phyloP scores from a whole-genome alignment of 768 basidiomycete genomes.

The Boletus barrowsii region DNA sequence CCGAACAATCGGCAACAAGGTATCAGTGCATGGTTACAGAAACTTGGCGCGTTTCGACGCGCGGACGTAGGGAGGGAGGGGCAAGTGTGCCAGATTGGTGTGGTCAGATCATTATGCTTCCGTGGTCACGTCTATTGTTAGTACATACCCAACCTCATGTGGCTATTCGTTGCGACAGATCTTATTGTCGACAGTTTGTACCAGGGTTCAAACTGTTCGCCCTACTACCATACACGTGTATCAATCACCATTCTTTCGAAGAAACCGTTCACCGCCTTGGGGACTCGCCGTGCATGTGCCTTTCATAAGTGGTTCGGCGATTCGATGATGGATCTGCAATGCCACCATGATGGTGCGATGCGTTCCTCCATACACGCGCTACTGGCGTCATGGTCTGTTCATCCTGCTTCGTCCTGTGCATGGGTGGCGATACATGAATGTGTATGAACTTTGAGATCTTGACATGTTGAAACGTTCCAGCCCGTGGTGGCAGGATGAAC shows the following conservation, averaged over 20 bases:
- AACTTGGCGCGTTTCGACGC: neutral
- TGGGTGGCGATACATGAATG: neutral
- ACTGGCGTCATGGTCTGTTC: neutral
- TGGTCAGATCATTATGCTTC: neutral
- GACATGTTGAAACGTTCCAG: neutral
- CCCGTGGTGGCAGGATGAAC: neutral
- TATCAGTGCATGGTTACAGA: neutral
- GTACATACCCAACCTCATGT: neutral
- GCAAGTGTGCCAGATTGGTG: neutral
- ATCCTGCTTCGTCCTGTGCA: neutral
- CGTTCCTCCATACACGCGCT: neutral
- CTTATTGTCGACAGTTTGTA: neutral
- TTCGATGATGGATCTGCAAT: slow-evolving; percentile 9
- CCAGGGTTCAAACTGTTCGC: slow-evolving; percentile 8
- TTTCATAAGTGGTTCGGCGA: neutral
- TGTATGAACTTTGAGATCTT: neutral
- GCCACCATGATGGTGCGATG: slow-evolving; percentile 1
- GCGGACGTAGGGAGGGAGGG: neutral
- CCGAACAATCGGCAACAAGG: slow-evolving; percentile 10
- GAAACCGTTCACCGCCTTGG: neutral
- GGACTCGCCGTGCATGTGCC: neutral
- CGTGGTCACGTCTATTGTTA: slow-evolving; percentile 6
- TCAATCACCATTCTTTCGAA: slow-evolving; percentile 3
- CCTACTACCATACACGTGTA: slow-evolving; percentile 14
- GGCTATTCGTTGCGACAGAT: slow-evolving; percentile 3